Base-by-base conservation (phyloP, 345 rosid genomes). In the Pseudoturritis turrita region DNA sequence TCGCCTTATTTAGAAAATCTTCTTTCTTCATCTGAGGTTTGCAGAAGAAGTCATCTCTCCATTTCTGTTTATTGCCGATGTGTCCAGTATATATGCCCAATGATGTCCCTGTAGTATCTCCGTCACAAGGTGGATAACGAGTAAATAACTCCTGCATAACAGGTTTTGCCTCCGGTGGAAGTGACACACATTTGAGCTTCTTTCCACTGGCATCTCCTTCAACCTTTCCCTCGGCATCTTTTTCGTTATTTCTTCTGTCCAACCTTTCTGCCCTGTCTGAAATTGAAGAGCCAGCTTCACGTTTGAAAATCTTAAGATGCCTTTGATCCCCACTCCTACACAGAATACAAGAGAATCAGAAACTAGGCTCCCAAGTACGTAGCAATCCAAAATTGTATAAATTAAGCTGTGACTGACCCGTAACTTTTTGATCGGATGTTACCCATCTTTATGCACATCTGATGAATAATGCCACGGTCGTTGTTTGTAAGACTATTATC, bases 401-500 rank as follows among this genome's bases (percentile, higher is more conserved):
- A 29, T 8, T 9, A 46, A 13, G 31, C 40, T 22, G 62, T 50
- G 47, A 88, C 97, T 84, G 62, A 95, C 99, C 99, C 99, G 3
- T 61, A 58, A 74, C 96, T 95, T 82, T 86, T 89, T 53, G 99
- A 95, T 47, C 35, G 57, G 72, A 95, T 36, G n/a, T n/a, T n/a
- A 50, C 96, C 99, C 91, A 87, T 69, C 80, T 78, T 81, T 71
- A 62, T 76, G 82, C 88, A 84, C 50, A 83, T 64, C 47, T 70
- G 58, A 79, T 95, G 98, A 39, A 91, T 89, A 25, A 81, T 65
- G 51, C 87, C 93, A 28, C 99, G 96, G 31, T 89, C 92, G 18
- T 1, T 17, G 51, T 81, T 82, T 15, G 90, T 75, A 47, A 90
- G 77, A 72, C 59, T 46, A 29, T 68, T 77, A 40, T 81, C 87